phyloP scores from a whole-genome alignment of 1,284 basidiomycete species.

The Agroathelia rolfsii region DNA sequence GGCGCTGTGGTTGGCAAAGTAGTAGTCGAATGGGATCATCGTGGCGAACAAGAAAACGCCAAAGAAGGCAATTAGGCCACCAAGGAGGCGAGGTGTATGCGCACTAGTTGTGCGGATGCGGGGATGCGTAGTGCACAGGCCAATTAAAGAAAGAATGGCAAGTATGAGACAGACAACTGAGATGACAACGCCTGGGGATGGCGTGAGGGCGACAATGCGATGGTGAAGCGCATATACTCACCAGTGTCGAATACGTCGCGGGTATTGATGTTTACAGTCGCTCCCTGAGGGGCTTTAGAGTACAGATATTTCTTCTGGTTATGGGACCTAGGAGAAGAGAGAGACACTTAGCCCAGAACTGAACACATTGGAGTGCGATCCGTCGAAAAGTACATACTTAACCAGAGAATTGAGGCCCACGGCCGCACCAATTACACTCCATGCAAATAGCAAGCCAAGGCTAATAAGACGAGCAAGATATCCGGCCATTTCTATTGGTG shows the following conservation, averaged over 20 bases:
- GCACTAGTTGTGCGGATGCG: constrained; percentile 15
- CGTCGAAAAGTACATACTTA: too few relatives aligned
- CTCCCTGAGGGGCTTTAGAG: too few relatives aligned
- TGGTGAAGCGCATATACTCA: too few relatives aligned
- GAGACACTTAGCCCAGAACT: too few relatives aligned
- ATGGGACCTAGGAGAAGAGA: too few relatives aligned
- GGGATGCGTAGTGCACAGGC: constrained; percentile 23
- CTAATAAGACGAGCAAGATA: constrained; percentile 22
- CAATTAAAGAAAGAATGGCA: constrained; percentile 27
- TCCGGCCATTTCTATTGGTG: too few relatives aligned
- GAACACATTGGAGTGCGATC: too few relatives aligned
- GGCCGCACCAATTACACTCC: constrained; percentile 24
- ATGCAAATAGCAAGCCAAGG: constrained; percentile 27
- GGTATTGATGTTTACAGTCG: constrained; percentile 23
- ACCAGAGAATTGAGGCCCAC: constrained; percentile 30
- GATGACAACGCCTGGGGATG: constrained; percentile 34
- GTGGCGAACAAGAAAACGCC: constrained; percentile 42
- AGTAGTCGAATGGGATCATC: constrained; percentile 41
- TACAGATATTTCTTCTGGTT: too few relatives aligned
- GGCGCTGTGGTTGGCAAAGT: constrained; percentile 38
- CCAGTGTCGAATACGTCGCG: constrained; percentile 13
- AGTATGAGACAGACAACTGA: constrained; percentile 33
- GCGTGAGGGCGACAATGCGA: too few relatives aligned
- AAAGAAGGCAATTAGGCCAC: too few relatives aligned
- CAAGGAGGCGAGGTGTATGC: constrained; percentile 25